Evolutionary conservation across 495 filamentous ascomycete species (phyloP), one percentile per base, ranked within the genome.

Genomic region (Hypoxylon perforatum): DNA sequence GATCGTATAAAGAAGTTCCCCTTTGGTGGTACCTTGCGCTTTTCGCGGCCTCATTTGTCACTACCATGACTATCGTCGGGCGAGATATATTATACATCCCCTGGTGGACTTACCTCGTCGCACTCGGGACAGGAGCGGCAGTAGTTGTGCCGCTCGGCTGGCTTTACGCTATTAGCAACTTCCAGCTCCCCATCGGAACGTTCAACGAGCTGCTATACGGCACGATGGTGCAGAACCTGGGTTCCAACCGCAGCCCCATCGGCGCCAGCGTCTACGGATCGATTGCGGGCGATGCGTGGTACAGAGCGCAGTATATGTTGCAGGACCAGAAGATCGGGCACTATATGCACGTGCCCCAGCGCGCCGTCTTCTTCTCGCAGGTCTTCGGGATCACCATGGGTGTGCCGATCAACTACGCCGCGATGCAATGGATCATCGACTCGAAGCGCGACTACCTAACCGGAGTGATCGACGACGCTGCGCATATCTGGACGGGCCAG

Each of bases 401-500:
- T 8, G 73, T 81, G 3, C 80, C 80, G 5, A 77, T 83, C 64
- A 81, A 82, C 60, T 82, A 82, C 45, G 81, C 73, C 7, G 75
- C 78, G 36, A 79, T 82, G 50, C 73, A 75, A 12, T 83, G 81
- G 81, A 76, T 81, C 9, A 53, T 82, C 41, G 73, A 79, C 59
- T 78, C 80, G 2, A 86, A 87, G 63, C 74, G 77, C 30, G 82
- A 85, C 19, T 86, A 84, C 49, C 58, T 88, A 21, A 81, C 81
- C 0, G 84, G 84, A 12, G 73, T 71, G 17, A 76, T 81, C 45
- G 75, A 65, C 1, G 84, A 88, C 50, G 83, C 84, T 0, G 76
- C 84, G 0, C 78, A 82, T 58, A 85, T 87, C 57, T 88, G 85
- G 85, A 86, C 84, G 0, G 84, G 82, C 4, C 85, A 88, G 52